Base-by-base conservation (phyloP, 2,329 filamentous ascomycete species). In the Anisogramma anomala region DNA sequence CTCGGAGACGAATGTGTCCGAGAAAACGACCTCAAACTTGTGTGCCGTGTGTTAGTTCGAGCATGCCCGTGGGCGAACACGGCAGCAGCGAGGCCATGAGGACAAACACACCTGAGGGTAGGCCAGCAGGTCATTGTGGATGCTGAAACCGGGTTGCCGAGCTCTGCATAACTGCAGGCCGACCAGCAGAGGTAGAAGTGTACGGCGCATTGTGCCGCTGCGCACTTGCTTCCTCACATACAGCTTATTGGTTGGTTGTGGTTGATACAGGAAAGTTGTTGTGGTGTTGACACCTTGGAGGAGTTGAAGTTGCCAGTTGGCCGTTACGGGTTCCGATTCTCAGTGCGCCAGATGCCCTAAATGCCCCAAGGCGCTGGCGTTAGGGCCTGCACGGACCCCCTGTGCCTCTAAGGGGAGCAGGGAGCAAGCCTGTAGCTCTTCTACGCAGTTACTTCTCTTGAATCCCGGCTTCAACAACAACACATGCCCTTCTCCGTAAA, bases 121-220 rank as follows among this genome's bases (percentile, higher is more conserved):
- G 14, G 86, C 86, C 42, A 94, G 71, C 38, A 94, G 61, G 58
- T 95, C 88, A 56, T 94, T 85, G 54, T 91, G 79, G 42, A 94
- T 83, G 63, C 81, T 94, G 66, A 94, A 94, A 41, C 68, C 64
- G 6, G 64, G 66, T 33, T 71, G 67, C 33, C 67, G 66, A 50
- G 71, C 72, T 48, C 51, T 53, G 51, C 60, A 63, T 22, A 72
- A 62, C 58, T 63, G 68, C 49, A 65, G 50, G 36, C 55, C 54
- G 33, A 63, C 64, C 43, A 74, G 54, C 34, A 74, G 51, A 11
- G 64, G 49, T 39, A 72, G 43, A 43, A 62, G 58, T 52, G 63
- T 55, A 56, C 64, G 67, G 63, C 70, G 69, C 73, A 77, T 77
- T 46, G 47, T 66, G 58, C 54, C 55, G 56, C 45, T 52, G 43